These are phyloP conservation scores for Blastomyces gilchristii DNA, from an alignment of 2,329 filamentous ascomycete genomes.

Conservation along the genomic window DNA sequence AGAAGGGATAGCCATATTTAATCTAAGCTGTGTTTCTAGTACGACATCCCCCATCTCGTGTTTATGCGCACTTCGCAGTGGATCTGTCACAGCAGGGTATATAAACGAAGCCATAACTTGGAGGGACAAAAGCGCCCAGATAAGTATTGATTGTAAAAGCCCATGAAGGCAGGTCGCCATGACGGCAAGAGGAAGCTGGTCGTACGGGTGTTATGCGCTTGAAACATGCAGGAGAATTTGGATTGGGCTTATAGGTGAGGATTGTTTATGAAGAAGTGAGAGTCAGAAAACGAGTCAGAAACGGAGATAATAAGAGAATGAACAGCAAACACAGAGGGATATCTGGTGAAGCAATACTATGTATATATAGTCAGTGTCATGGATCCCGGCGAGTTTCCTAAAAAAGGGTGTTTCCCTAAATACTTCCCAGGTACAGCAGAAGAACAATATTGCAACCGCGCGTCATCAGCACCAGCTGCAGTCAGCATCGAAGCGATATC, in stretches of 20 bases:
- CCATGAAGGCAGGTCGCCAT: conserved; percentile 2
- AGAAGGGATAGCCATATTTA: neutral
- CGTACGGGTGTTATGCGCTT: neutral
- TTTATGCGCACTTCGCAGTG: neutral
- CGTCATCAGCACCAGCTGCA: neutral
- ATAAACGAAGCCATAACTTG: neutral
- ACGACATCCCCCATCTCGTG: neutral
- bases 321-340: neutral
- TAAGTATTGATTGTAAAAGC: neutral
- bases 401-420: neutral
- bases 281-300: neutral
- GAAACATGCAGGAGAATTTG: neutral
- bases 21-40: too few relatives aligned
- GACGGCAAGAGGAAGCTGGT: neutral
- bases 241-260: neutral
- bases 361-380: neutral
- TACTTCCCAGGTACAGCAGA: neutral
- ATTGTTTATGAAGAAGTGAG: neutral
- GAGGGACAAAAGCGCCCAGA: neutral
- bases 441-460: neutral
- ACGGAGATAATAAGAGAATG: neutral
- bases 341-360: neutral
- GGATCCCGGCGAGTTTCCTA: neutral
- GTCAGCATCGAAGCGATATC: neutral
- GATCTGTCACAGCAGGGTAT: neutral